These are phyloP conservation scores for Barbarea vulgaris DNA, from an alignment of 345 rosid genomes.

Conservation along the genomic window DNA sequence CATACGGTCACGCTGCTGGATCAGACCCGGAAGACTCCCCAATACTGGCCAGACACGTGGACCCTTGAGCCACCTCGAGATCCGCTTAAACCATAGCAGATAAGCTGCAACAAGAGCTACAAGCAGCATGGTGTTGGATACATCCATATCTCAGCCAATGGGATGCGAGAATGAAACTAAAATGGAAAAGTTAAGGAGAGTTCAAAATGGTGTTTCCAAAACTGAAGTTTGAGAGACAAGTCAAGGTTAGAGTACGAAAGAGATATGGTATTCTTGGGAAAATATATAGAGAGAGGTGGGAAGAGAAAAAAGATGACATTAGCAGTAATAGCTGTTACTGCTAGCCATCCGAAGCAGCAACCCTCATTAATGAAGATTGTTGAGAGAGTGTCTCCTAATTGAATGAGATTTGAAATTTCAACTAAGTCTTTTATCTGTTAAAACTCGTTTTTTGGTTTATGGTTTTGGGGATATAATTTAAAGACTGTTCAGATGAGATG, in stretches of 20 bases:
- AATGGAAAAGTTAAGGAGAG: slow-evolving; percentile 1
- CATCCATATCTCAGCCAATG: slow-evolving; percentile 51
- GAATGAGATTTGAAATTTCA: slow-evolving; percentile 29
- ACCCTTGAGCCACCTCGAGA: slow-evolving; percentile 74
- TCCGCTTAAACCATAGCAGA: slow-evolving; percentile 79
- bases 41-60: slow-evolving; percentile 93
- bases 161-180: background rate
- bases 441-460: slow-evolving; percentile 11
- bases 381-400: slow-evolving; percentile 41
- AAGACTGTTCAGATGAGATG: slow-evolving; percentile 12
- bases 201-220: slow-evolving; percentile 4
- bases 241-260: slow-evolving; percentile 10
- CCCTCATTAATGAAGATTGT: slow-evolving; percentile 45
- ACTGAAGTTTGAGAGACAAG: slow-evolving; percentile 11
- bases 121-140: slow-evolving; percentile 56
- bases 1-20: slow-evolving; percentile 85
- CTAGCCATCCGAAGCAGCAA: slow-evolving; percentile 35
- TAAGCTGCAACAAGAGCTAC: slow-evolving; percentile 67
- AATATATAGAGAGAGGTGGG: slow-evolving; percentile 22
- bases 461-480: slow-evolving; percentile 21
- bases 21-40: slow-evolving; percentile 93
- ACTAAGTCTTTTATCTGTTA: slow-evolving; percentile 6
- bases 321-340: slow-evolving; percentile 23
- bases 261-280: slow-evolving; percentile 14
- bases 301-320: background rate